Conservation (phyloP, 495 filamentous ascomycete genomes). For the Hypoxylon fuscum region DNA sequence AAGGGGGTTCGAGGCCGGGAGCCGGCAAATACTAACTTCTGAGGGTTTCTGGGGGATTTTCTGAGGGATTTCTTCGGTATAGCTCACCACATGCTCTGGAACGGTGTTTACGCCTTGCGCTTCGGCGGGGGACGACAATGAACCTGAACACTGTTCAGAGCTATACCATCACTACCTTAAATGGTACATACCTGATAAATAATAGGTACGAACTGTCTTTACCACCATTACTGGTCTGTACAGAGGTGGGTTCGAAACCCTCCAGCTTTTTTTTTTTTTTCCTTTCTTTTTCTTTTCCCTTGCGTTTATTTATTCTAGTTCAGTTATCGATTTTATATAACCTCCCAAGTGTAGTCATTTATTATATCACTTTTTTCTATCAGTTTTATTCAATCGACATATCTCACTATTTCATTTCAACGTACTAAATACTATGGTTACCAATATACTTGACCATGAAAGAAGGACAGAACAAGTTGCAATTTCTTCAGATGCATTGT, state of each 20-base stretch:
- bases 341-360: too few species aligned
- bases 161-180: background rate
- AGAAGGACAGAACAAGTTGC: too few species aligned
- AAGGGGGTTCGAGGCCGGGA: background rate
- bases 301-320: too few species aligned
- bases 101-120: slow-evolving; percentile 8
- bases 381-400: too few species aligned
- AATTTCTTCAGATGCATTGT: too few species aligned
- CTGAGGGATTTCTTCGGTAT: slow-evolving; percentile 1
- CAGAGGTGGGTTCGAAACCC: slow-evolving; percentile 2
- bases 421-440: too few species aligned
- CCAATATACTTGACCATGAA: too few species aligned
- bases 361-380: too few species aligned
- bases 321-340: too few species aligned
- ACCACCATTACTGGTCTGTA: background rate
- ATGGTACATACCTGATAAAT: background rate
- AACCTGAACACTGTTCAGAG: slow-evolving; percentile 4
- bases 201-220: slow-evolving; percentile 2
- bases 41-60: background rate
- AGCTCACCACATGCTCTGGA: slow-evolving; percentile 1
- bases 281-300: background rate
- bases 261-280: background rate
- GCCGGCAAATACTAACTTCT: slow-evolving; percentile 8
- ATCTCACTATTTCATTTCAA: too few species aligned
- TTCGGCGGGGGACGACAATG: slow-evolving; percentile 9